A percentile compares a stretch with the other conserved stretches of the same genome.
Conservation (phyloP, 1,284 basidiomycete species). For the Irpex rosettiformis region DNA sequence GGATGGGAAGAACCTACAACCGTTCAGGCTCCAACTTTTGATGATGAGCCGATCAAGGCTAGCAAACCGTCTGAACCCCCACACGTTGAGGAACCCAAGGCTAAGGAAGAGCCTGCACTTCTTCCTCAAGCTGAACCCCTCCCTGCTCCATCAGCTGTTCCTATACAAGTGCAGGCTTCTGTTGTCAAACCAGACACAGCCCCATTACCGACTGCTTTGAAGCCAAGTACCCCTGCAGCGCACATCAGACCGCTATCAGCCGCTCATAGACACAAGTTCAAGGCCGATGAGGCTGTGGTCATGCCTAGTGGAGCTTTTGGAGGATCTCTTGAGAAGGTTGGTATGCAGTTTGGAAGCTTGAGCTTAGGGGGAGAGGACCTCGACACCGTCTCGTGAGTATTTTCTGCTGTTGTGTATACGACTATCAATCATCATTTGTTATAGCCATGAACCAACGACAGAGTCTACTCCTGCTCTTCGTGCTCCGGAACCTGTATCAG, state of each 20-base stretch:
- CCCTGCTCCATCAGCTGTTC: conserved; percentile 29
- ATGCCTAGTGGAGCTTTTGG: conserved; percentile 64
- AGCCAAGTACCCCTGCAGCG: conserved; percentile 33
- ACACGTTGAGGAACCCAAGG: conserved; percentile 19
- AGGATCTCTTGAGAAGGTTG: conserved; percentile 62
- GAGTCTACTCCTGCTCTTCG: conserved; percentile 3
- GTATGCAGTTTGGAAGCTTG: conserved; percentile 82
- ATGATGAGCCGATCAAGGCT: conserved; percentile 55
- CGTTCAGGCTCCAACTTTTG: conserved; percentile 67
- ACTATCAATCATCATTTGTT: not conserved
- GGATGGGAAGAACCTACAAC: conserved; percentile 78
- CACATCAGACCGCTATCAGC: conserved; percentile 43
- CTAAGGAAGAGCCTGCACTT: conserved; percentile 25
- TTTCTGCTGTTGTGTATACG: not conserved
- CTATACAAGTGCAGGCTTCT: conserved; percentile 28
- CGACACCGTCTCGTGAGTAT: conserved; percentile 45
- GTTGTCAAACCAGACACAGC: conserved; percentile 20
- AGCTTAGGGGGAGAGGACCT: conserved; percentile 64
- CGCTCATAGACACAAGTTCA: conserved; percentile 60
- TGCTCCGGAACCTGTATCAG: conserved; percentile 24
- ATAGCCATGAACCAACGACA: conserved; percentile 21
- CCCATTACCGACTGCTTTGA: conserved; percentile 32
- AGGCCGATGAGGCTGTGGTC: conserved; percentile 73
- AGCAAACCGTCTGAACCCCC: conserved; percentile 24
- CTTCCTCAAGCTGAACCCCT: conserved; percentile 32